These are phyloP conservation scores for Volvariella surrecta DNA, from an alignment of 1,284 basidiomycete genomes.

Conservation along the genomic window DNA sequence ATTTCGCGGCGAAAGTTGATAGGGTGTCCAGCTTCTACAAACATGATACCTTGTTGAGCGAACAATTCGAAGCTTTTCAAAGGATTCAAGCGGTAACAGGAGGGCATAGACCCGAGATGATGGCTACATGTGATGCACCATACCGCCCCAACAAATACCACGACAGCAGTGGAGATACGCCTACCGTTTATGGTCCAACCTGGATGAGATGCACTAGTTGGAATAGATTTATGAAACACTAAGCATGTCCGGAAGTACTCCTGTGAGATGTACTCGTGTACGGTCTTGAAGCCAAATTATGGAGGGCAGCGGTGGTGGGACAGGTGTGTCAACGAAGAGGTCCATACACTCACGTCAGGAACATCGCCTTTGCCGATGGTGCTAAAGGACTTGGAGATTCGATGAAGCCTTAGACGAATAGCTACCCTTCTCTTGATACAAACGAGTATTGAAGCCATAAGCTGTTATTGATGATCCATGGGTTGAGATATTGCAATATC, in stretches of 20 bases:
- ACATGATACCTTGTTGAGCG: not conserved
- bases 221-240: slow-evolving; percentile 69
- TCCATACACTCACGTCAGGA: slow-evolving; percentile 48
- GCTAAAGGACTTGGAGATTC: slow-evolving; percentile 66
- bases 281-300: slow-evolving; percentile 35
- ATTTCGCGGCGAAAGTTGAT: slow-evolving; percentile 18
- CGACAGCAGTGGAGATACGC: slow-evolving; percentile 17
- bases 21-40: not conserved
- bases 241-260: slow-evolving; percentile 76
- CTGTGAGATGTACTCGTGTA: slow-evolving; percentile 66
- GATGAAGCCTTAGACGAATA: slow-evolving; percentile 49
- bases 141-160: too few relatives aligned
- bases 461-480: slow-evolving; percentile 19
- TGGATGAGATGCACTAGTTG: slow-evolving; percentile 61
- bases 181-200: slow-evolving; percentile 77
- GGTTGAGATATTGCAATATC: not conserved
- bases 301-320: not conserved
- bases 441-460: slow-evolving; percentile 46
- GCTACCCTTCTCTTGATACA: slow-evolving; percentile 61
- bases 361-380: slow-evolving; percentile 55
- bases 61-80: too few relatives aligned
- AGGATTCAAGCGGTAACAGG: too few relatives aligned
- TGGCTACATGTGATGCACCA: too few relatives aligned
- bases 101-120: too few relatives aligned
- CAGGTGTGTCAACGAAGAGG: slow-evolving; percentile 2